Evolutionary conservation across 441 rosid genomes (phyloP).

Genomic region (Erodium moschatum): DNA sequence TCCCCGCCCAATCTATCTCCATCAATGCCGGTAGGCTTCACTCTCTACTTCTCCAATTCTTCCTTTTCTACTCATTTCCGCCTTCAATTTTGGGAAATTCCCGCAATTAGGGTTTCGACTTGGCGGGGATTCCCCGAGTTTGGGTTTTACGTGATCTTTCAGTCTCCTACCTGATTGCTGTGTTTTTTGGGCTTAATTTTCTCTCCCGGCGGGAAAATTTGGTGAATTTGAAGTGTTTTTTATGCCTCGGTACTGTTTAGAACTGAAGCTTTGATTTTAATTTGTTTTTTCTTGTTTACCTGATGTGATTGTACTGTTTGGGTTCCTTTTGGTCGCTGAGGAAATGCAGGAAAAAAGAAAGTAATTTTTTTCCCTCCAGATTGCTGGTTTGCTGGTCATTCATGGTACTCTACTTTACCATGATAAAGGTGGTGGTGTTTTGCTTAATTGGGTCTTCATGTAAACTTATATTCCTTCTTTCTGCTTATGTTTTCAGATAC

Average conservation of each 20-base stretch:
- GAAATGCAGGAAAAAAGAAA: not conserved
- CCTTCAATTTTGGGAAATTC: slow-evolving; percentile 11
- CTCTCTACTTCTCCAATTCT: slow-evolving; percentile 15
- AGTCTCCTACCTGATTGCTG: not conserved
- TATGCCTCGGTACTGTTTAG: no score
- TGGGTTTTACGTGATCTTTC: not conserved
- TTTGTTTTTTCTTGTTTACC: not conserved
- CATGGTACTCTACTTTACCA: not conserved
- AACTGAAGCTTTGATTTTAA: not conserved
- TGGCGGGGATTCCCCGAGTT: not conserved
- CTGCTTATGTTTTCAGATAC: not conserved
- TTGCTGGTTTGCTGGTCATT: not conserved
- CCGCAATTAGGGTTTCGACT: slow-evolving; percentile 22
- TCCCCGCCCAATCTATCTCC: slow-evolving; percentile 24
- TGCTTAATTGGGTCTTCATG: not conserved
- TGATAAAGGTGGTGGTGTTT: not conserved
- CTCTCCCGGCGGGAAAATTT: slow-evolving; percentile 5
- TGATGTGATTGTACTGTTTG: not conserved
- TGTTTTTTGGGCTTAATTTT: not conserved
- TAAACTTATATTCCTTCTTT: not conserved
- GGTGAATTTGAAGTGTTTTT: no score
- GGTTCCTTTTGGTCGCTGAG: not conserved
- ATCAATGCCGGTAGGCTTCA: slow-evolving; percentile 38
- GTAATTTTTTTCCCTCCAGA: not conserved
- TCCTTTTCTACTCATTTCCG: slow-evolving; percentile 2